Conservation (phyloP, 208 protist species). For the Naegleria fowleri region DNA sequence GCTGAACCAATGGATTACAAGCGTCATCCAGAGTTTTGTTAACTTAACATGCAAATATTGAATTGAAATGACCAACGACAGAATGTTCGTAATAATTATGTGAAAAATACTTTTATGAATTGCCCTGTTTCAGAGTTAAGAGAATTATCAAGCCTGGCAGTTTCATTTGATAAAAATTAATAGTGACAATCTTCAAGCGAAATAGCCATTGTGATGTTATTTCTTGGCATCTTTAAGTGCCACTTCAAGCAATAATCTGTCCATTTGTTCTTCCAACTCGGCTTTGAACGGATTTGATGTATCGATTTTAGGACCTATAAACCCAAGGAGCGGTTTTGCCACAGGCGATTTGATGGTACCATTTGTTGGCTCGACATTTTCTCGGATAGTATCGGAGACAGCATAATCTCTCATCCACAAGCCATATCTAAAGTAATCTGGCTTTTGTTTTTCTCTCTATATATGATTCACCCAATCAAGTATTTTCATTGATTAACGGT, state of each 20-base stretch:
- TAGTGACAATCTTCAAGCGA: too few species aligned
- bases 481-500: too few species aligned
- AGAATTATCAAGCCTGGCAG: too few species aligned
- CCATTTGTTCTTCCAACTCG: constrained; percentile 1
- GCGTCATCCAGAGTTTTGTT: neutral
- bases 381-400: neutral
- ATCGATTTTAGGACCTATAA: neutral
- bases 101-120: too few species aligned
- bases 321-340: neutral
- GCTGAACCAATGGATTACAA: neutral
- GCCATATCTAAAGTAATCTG: neutral
- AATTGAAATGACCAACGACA: too few species aligned
- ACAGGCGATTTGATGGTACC: neutral
- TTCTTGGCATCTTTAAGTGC: neutral
- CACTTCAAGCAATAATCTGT: neutral
- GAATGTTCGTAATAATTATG: too few species aligned
- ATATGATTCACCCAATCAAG: too few species aligned
- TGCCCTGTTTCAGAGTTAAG: too few species aligned
- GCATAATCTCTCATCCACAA: neutral
- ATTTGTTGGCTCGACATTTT: neutral
- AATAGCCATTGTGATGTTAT: too few species aligned
- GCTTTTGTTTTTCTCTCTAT: constrained; percentile 12
- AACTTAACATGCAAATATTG: neutral
- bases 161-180: too few species aligned
- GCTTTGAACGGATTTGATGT: neutral